These are phyloP conservation scores for Metarhizium guizhouense DNA, from an alignment of 2,329 filamentous ascomycete species.

Conservation along the genomic window DNA sequence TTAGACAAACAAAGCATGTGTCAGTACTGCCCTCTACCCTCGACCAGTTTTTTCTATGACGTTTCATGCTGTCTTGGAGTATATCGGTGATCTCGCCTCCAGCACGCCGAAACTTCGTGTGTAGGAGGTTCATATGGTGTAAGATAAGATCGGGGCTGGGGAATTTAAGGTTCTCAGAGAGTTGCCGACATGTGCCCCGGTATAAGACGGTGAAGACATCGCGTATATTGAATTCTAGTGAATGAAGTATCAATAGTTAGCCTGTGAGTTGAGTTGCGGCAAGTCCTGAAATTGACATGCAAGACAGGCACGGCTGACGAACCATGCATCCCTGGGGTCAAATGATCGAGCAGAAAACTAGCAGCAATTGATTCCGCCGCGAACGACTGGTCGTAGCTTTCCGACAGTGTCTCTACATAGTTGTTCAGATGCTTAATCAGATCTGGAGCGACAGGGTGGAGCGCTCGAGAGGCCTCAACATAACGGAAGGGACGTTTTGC, in stretches of 20 bases:
- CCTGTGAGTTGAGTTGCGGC: not conserved
- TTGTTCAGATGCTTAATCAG: not conserved
- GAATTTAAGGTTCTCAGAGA: not conserved
- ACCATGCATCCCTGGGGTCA: conserved; percentile 1
- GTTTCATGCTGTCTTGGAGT: not conserved
- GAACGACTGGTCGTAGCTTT: not conserved
- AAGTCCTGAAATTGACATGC: not conserved
- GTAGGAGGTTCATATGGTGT: not conserved
- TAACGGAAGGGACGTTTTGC: too few species aligned
- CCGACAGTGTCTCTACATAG: not conserved
- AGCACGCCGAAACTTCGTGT: not conserved
- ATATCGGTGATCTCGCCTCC: not conserved
- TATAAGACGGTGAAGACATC: not conserved
- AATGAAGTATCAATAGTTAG: too few species aligned
- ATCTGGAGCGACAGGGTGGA: not conserved
- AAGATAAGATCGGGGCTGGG: not conserved
- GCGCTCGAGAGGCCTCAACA: too few species aligned
- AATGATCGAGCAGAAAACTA: not conserved
- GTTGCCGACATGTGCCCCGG: not conserved
- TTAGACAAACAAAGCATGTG: not conserved
- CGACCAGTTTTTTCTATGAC: not conserved
- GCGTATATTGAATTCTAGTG: not conserved
- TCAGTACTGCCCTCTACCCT: not conserved
- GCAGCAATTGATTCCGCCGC: not conserved
- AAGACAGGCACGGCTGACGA: not conserved